Conservation (phyloP, 106 monocot species). For the Allium fistulosum region DNA sequence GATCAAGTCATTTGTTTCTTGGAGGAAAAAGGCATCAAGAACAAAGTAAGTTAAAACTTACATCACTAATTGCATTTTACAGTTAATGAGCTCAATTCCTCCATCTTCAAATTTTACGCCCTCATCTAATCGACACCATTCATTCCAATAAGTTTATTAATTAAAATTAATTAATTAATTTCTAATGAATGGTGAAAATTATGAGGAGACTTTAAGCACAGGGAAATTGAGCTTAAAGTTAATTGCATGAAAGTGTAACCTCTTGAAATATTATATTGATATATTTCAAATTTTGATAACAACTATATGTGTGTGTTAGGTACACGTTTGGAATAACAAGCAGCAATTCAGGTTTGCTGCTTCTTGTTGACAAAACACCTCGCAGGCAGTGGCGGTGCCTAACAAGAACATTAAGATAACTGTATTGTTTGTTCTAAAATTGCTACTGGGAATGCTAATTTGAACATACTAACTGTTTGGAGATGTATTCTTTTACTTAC, state of each 20-base stretch:
- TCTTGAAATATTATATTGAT: too few species aligned
- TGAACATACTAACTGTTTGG: conserved; percentile 1
- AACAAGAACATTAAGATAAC: conserved; percentile 10
- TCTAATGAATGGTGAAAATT: too few species aligned
- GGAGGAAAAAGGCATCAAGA: conserved; percentile 23
- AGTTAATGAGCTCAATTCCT: not conserved
- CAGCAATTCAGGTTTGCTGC: conserved; percentile 26
- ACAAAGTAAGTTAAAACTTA: conserved; percentile 11
- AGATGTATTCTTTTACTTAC: conserved; percentile 4
- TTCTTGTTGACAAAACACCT: conserved; percentile 17
- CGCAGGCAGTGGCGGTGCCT: conserved; percentile 9
- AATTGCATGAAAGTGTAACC: too few species aligned
- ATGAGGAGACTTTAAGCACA: too few species aligned
- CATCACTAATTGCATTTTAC: not conserved
- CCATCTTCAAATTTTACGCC: not conserved
- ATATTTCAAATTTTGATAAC: not conserved
- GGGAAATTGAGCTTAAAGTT: too few species aligned
- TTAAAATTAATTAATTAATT: too few species aligned
- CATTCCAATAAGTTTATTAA: too few species aligned
- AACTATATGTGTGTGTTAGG: conserved; percentile 1
- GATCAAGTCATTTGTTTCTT: conserved; percentile 22
- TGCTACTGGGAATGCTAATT: not conserved
- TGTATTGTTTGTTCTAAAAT: too few species aligned
- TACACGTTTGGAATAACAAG: conserved; percentile 18
- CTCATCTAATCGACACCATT: not conserved